Base-by-base conservation (phyloP, 2,329 filamentous ascomycete species). In the Dryadomyces sulphureus region DNA sequence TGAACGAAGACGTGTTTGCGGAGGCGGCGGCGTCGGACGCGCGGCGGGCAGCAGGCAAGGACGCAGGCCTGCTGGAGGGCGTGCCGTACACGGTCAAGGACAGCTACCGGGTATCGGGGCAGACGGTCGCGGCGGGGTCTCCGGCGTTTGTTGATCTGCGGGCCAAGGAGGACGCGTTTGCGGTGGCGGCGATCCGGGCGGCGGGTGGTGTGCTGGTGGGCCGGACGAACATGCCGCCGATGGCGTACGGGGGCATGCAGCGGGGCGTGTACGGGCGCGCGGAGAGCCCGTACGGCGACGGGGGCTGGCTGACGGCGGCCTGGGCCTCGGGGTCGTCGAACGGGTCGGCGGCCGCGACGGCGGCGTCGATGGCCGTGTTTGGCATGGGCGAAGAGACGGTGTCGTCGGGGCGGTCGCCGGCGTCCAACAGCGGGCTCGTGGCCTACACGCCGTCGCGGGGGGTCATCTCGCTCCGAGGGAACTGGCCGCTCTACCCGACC, bases 401-500 rank as follows among this genome's bases (percentile, higher is more conserved):
- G 12, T 44, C 42, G 20, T 44, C 42, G 1, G 42, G 30, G 8
- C 42, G 42, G 14, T 36, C 30, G 20, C 42, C 42, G 7, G 42
- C 42, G 5, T 36, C 30, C 0, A 77, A 77, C 50, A 77, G 77
- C 53, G 68, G 62, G 0, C 56, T 77, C 3, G 62, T 77, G 0
- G 72, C 66, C 0, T 77, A 77, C 46, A 72, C 75, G 0, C 72
- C 74, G 0, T 76, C 71, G 0, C 62, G 68, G 35, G 70, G 71
- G 0, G 49, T 71, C 0, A 59, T 79, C 16, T 67, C 71, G 2
- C 65, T 67, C 8, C 62, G 72, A 1, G 74, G 74, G 0, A 57
- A 68, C 6, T 75, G 70, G 66, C 72, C 74, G 3, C 56, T 78
- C 1, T 77, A 72, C 51, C 65, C 70, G 0, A 74, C 69, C 0